Percentiles rank a stretch among this genome's conserved stretches.
These are phyloP conservation scores for Wilcoxina mikolae DNA, from an alignment of 495 filamentous ascomycete genomes.

Conservation along the genomic window DNA sequence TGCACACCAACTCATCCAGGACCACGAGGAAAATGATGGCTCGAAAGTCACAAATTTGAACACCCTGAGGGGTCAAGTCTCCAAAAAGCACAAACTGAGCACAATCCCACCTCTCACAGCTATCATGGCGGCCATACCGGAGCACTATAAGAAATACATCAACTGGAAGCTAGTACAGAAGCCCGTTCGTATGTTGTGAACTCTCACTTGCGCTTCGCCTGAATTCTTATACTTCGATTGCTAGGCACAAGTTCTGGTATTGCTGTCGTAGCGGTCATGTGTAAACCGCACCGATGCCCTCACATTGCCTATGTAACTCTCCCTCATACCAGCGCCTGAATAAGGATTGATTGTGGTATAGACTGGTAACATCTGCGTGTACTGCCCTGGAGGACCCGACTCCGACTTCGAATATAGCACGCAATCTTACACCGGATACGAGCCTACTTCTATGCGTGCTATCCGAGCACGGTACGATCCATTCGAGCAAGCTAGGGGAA, in stretches of 20 bases:
- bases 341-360: conserved; percentile 15
- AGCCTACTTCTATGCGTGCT: conserved; percentile 94
- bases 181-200: conserved; percentile 57
- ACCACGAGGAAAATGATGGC: conserved; percentile 66
- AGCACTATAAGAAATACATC: conserved; percentile 99
- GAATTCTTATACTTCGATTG: too few species aligned
- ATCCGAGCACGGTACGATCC: conserved; percentile 96
- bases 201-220: conserved; percentile 19
- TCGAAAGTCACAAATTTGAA: conserved; percentile 85
- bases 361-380: conserved; percentile 97
- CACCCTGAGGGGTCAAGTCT: conserved; percentile 65
- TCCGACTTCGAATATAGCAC: conserved; percentile 98
- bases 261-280: conserved; percentile 99
- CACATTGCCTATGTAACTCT: conserved; percentile 62
- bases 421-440: conserved; percentile 95
- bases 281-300: conserved; percentile 93
- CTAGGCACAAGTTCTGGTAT: conserved; percentile 83
- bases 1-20: conserved; percentile 80
- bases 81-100: conserved; percentile 77
- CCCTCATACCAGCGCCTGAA: background rate
- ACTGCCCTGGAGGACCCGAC: conserved; percentile 93
- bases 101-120: conserved; percentile 83
- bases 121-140: conserved; percentile 92
- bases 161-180: conserved; percentile 90
- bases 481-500: conserved; percentile 88